These are phyloP conservation scores for Pyrenula massariospora DNA, from an alignment of 495 filamentous ascomycete species.

Conservation along the genomic window DNA sequence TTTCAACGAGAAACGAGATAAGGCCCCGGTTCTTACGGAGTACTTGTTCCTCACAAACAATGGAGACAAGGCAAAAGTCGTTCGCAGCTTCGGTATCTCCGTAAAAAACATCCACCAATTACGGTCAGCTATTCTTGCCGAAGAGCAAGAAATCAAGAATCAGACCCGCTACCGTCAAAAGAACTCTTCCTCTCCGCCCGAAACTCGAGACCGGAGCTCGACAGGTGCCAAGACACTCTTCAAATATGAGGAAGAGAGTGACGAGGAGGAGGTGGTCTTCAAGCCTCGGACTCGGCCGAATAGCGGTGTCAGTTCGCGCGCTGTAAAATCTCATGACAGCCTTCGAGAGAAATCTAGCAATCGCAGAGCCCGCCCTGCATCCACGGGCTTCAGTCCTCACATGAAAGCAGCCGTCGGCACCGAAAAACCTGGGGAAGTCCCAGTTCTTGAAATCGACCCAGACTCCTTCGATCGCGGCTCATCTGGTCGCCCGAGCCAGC, in stretches of 20 bases:
- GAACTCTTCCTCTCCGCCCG: slow-evolving; percentile 4
- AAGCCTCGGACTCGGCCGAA: slow-evolving; percentile 32
- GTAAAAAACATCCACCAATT: slow-evolving; percentile 49
- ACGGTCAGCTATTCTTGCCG: slow-evolving; percentile 43
- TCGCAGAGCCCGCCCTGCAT: slow-evolving; percentile 3
- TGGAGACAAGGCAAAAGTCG: slow-evolving; percentile 38
- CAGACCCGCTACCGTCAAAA: slow-evolving; percentile 37
- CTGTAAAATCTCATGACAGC: neutral
- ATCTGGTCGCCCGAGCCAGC: neutral
- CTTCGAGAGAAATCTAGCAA: slow-evolving; percentile 9
- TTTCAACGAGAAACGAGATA: slow-evolving; percentile 27
- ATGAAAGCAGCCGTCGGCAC: slow-evolving; percentile 16
- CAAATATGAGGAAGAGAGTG: slow-evolving; percentile 35
- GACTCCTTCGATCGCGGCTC: slow-evolving; percentile 36
- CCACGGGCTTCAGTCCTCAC: slow-evolving; percentile 12
- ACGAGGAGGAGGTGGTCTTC: slow-evolving; percentile 49
- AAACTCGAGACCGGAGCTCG: slow-evolving; percentile 11
- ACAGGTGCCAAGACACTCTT: slow-evolving; percentile 29
- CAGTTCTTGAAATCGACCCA: slow-evolving; percentile 41
- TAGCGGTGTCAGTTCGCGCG: slow-evolving; percentile 8
- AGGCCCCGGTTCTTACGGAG: slow-evolving; percentile 27
- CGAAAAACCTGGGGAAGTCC: slow-evolving; percentile 26
- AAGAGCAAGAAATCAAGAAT: slow-evolving; percentile 48
- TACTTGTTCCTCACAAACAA: slow-evolving; percentile 50
- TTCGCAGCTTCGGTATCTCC: slow-evolving; percentile 47